Conservation (phyloP, 805 yeast genomes). For the Candida railenensis region DNA sequence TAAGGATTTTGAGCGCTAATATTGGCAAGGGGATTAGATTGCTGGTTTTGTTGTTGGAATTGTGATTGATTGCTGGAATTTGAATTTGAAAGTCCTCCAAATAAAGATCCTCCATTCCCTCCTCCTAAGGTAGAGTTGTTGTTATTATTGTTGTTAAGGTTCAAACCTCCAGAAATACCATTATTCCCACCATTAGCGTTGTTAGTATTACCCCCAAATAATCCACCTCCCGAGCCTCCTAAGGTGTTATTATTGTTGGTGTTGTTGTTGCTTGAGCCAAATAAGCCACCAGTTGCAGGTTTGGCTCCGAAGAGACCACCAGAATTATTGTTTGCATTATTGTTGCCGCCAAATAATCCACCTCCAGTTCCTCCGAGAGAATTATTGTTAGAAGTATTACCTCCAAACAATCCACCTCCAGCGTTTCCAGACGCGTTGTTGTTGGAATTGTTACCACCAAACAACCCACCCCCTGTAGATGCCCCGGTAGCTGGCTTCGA, state of each 20-base stretch:
- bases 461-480: conserved; percentile 12
- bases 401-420: conserved; percentile 19
- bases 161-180: conserved; percentile 16
- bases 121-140: conserved; percentile 12
- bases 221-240: conserved; percentile 22
- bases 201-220: conserved; percentile 20
- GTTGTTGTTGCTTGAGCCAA: conserved; percentile 6
- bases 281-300: conserved; percentile 10
- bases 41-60: conserved; percentile 20
- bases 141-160: conserved; percentile 21
- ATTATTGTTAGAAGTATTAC: conserved; percentile 8
- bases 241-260: conserved; percentile 9
- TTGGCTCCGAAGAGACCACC: conserved; percentile 36
- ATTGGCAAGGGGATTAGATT: conserved; percentile 25
- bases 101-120: conserved; percentile 9
- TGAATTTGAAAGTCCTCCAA: conserved; percentile 26
- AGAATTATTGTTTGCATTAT: conserved; percentile 13
- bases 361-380: conserved; percentile 23
- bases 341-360: conserved; percentile 28
- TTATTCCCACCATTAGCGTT: conserved; percentile 3
- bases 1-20: conserved; percentile 59
- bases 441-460: conserved; percentile 20
- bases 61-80: conserved; percentile 15
- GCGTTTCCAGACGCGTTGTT: conserved; percentile 12
- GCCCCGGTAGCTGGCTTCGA: conserved; percentile 18